A percentile compares a stretch with the other conserved stretches of the same genome.
phyloP scores from a whole-genome alignment of 768 basidiomycete species.

The Rhodotorula paludigena region DNA sequence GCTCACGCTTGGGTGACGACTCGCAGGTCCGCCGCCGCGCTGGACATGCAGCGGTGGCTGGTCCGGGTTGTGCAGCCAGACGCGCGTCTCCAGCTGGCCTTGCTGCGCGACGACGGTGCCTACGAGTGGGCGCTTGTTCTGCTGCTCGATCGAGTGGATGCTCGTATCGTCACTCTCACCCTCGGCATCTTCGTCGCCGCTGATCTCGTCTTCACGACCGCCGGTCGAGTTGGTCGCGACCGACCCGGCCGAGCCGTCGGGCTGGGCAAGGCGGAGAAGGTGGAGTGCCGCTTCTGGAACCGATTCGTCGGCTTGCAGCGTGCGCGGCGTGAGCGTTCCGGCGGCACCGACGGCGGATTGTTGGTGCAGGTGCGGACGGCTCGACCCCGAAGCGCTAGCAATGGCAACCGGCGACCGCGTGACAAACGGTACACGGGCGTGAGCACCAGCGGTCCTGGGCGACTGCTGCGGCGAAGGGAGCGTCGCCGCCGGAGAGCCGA shows the following conservation, averaged over 20 bases:
- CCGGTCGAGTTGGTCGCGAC: slow-evolving; percentile 29
- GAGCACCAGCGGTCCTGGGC: too few species aligned
- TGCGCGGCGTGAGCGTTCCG: neutral
- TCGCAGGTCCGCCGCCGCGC: slow-evolving; percentile 23
- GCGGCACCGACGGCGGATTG: neutral
- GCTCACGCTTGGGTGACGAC: slow-evolving; percentile 10
- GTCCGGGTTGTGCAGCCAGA: slow-evolving; percentile 23
- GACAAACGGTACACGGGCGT: too few species aligned
- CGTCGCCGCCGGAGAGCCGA: neutral
- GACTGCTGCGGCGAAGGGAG: neutral
- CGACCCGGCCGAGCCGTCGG: slow-evolving; percentile 23
- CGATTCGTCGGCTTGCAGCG: slow-evolving; percentile 24
- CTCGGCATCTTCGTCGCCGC: slow-evolving; percentile 35
- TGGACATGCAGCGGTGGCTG: slow-evolving; percentile 27
- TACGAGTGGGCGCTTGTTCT: slow-evolving; percentile 2
- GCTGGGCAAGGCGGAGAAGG: slow-evolving; percentile 34
- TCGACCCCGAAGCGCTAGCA: too few species aligned
- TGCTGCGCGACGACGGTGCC: neutral
- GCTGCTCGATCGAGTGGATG: slow-evolving; percentile 29
- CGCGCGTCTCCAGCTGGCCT: slow-evolving; percentile 19
- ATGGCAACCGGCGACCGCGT: too few species aligned
- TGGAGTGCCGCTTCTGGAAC: slow-evolving; percentile 35
- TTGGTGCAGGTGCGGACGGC: too few species aligned
- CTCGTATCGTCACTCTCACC: slow-evolving; percentile 38
- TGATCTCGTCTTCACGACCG: slow-evolving; percentile 8